A percentile compares a stretch with the other conserved stretches of the same genome.
Conservation (phyloP, 371 early-diverging fungal species). For the Dichotomocladium elegans region DNA sequence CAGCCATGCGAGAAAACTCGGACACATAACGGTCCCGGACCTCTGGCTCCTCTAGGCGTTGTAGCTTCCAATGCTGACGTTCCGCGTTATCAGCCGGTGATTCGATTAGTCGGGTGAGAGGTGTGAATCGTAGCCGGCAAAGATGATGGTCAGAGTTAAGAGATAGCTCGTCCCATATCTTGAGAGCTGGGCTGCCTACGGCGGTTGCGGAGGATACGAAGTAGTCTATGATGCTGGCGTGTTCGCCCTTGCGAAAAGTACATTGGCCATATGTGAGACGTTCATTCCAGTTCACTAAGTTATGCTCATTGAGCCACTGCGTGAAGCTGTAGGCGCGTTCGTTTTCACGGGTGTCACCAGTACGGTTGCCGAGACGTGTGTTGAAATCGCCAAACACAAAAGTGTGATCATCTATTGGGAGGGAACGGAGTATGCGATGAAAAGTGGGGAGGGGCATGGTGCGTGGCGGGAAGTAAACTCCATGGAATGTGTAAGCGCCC, state of each 20-base stretch:
- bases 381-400: slow-evolving; percentile 3
- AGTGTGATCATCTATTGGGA: not conserved
- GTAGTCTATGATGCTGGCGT: slow-evolving; percentile 3
- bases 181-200: not conserved
- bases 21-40: not conserved
- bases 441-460: not conserved
- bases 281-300: not conserved
- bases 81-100: not conserved
- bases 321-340: not conserved
- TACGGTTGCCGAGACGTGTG: not conserved
- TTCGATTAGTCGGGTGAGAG: not conserved
- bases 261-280: not conserved
- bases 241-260: not conserved
- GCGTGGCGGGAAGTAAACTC: not conserved
- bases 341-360: not conserved
- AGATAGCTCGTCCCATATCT: not conserved
- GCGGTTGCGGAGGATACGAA: not conserved
- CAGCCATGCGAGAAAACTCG: not conserved
- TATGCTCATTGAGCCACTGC: not conserved
- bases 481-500: not conserved
- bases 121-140: not conserved
- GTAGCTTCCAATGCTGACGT: not conserved
- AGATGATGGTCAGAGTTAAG: slow-evolving; percentile 3
- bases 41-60: not conserved
- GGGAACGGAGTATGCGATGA: not conserved